Base-by-base conservation (phyloP, 257 asterid genomes). In the Salvia miltiorrhiza region DNA sequence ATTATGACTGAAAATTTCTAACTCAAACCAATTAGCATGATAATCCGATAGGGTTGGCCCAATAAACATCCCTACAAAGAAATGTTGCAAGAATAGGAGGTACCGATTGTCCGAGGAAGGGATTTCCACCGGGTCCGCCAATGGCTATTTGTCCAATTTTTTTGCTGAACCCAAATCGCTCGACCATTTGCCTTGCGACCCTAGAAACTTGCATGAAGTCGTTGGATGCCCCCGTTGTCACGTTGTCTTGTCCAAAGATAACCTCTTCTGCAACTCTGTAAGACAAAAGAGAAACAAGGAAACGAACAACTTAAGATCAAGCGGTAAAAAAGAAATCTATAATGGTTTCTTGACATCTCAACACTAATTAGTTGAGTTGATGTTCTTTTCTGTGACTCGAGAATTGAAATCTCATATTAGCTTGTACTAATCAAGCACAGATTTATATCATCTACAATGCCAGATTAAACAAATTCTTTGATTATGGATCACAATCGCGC, bases 161-260 rank as follows among this genome's bases (percentile, higher is more conserved):
- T 66, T 87, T 85, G 89, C 99, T 94, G 89, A 94, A 94, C 16
- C 97, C 98, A 37, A 91, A 91, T 67, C 97, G 88, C 88, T 91
- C 99, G 2, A 91, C 98, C 99, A 94, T 94, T 78, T 94, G 99
- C 58, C 99, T 80, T 14, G 97, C 97, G 8, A 94, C 99, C 79
- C 98, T 76, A 2, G 99, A 94, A 9, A 94, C 99, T 86, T 94
- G 99, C 98, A 89, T 89, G 85, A 89, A 89, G 78, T 94, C 99
- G n/a, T 85, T 89, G 26, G 99, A 94, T 56, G 99, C 98, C n/a
- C 99, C 99, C 10, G 99, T 94, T n/a, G 97, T 94, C 21, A 94
- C 99, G 5, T 91, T 91, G 13, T 94, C 92, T 40, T 75, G 12
- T 39, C 97, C 97, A 53, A 89, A 91, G 20, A 94, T 89, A 44